phyloP scores from a whole-genome alignment of 73 alveolate genomes.

The Tetrahymena thermophila region DNA sequence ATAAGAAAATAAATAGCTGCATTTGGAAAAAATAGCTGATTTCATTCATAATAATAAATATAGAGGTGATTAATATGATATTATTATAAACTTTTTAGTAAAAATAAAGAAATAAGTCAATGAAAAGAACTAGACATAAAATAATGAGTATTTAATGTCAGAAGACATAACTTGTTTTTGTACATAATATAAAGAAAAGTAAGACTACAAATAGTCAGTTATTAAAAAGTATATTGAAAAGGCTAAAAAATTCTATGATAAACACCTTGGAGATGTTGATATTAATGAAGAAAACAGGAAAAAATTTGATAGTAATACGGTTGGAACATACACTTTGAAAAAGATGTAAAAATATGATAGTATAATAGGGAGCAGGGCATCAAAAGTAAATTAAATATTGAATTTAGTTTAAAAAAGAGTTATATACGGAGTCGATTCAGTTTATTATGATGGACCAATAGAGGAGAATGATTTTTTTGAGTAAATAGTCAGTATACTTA shows the following conservation, averaged over 20 bases:
- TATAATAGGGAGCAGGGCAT: neutral
- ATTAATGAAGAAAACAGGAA: neutral
- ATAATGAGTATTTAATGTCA: neutral
- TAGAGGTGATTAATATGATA: neutral
- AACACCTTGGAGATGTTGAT: neutral
- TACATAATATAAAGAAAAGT: neutral
- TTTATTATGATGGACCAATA: neutral
- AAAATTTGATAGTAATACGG: neutral
- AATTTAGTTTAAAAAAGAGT: neutral
- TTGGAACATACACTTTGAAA: neutral
- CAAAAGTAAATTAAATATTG: neutral
- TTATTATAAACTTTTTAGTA: neutral
- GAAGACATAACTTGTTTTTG: neutral
- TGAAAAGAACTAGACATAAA: neutral
- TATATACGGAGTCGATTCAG: neutral
- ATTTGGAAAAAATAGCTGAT: neutral
- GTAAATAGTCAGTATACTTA: neutral
- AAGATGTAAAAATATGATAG: neutral
- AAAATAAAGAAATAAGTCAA: neutral
- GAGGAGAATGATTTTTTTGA: neutral
- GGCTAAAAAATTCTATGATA: neutral
- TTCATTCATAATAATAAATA: neutral
- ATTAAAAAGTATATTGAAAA: neutral
- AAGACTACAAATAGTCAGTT: neutral
- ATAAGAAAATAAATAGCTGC: neutral